These are phyloP conservation scores for Colletotrichum limetticola DNA, from an alignment of 2,329 filamentous ascomycete species.

Conservation along the genomic window DNA sequence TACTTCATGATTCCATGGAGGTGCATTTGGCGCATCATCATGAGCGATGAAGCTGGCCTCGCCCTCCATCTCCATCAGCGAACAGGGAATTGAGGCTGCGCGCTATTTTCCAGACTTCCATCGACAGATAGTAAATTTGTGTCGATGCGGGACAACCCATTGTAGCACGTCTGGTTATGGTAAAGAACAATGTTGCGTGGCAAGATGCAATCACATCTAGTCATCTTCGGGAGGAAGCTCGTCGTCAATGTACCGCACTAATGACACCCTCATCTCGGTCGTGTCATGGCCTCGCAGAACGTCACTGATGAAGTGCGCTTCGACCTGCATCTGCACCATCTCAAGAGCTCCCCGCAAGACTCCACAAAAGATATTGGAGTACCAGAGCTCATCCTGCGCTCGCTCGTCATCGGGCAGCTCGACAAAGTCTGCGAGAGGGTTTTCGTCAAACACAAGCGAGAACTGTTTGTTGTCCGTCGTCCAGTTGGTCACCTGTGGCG, in stretches of 20 bases:
- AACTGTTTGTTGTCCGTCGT: slow-evolving; percentile 96
- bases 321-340: slow-evolving; percentile 99
- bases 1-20: background rate
- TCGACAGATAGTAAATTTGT: background rate
- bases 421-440: slow-evolving; percentile 96
- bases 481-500: slow-evolving; percentile 94
- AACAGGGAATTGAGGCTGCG: background rate
- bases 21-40: background rate
- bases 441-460: slow-evolving; percentile 95
- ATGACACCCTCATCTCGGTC: slow-evolving; percentile 94
- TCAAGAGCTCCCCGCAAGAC: slow-evolving; percentile 91
- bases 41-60: background rate
- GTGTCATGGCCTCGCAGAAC: slow-evolving; percentile 92
- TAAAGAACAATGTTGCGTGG: background rate
- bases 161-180: background rate
- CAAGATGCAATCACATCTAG: slow-evolving; percentile 53
- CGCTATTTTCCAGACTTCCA: background rate
- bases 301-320: slow-evolving; percentile 96
- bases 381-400: slow-evolving; percentile 97
- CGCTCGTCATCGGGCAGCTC: slow-evolving; percentile 95
- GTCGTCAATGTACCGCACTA: slow-evolving; percentile 96
- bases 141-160: no score
- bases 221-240: slow-evolving; percentile 98
- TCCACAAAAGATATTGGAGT: slow-evolving; percentile 96
- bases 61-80: background rate